Base-by-base conservation (phyloP, 208 protist species). In the Trypanosoma scelopori region DNA sequence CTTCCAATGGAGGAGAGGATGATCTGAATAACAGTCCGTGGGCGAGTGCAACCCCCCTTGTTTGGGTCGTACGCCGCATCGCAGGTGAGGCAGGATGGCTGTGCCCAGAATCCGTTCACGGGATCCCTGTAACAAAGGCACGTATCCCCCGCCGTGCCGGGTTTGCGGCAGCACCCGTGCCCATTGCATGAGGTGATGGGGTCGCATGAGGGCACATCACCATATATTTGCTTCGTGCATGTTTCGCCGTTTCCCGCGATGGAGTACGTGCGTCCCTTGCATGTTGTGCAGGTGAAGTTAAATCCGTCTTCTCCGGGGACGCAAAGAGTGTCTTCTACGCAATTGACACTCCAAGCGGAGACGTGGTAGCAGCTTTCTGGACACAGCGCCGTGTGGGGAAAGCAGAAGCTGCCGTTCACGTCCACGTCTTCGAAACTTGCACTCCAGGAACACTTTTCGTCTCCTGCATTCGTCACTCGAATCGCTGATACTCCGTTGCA, bases 1-100 rank as follows among this genome's bases (percentile, higher is more conserved):
- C 32, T 79, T 32, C 74, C 82, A 64, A 93, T 87, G 18, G 82
- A 85, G 20, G 82, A 81, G 46, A 93, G 55, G 49, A 89, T 57
- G 27, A 76, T 48, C 58, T 84, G 66, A 59, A 85, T 84, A 16
- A 43, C 53, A 15, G 79, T 73, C 2, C 59, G 51, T 23, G n/a
- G 30, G 12, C 32, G 39, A 5, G 35, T 57, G 50, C 82, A 88
- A 18, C 55, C 15, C 12, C 28, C 65, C 35, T 58, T 68, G 55
- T 51, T 64, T 22, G 23, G 3, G 3, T 71, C 56, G 62, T 87
- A 89, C 49, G 63, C 68, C 18, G 35, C 35, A 30, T 69, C 58
- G 65, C 82, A 89, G 13, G n/a, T 55, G 22, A 37, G 47, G 70
- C 84, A 89, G 22, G 13, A 37, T 23, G 49, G 57, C 23, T 60